A percentile compares a stretch with the other conserved stretches of the same genome.
Evolutionary conservation across 1,139 yeast genomes (phyloP).

Genomic region (Protomyces inundatus): DNA sequence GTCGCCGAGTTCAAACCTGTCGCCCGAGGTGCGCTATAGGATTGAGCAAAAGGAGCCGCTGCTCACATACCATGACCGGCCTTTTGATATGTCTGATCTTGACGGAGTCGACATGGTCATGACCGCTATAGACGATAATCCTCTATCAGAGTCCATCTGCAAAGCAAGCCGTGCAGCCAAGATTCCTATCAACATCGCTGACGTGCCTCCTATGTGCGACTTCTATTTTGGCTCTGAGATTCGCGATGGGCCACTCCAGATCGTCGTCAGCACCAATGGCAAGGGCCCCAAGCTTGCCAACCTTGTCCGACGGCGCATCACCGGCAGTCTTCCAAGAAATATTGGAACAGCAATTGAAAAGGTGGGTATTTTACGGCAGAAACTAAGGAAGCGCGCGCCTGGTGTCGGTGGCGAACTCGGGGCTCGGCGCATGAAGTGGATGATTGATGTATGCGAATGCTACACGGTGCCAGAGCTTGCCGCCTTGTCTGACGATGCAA

Average conservation of each 20-base stretch:
- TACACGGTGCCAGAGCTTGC: constrained; percentile 32
- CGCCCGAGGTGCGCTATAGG: constrained; percentile 46
- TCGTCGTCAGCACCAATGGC: constrained; percentile 81
- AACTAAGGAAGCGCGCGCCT: constrained; percentile 44
- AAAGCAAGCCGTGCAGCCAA: constrained; percentile 49
- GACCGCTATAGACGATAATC: constrained; percentile 72
- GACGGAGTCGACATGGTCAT: constrained; percentile 49
- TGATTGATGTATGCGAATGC: constrained; percentile 31
- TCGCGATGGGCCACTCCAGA: constrained; percentile 69
- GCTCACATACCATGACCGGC: constrained; percentile 48
- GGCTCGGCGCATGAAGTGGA: constrained; percentile 32
- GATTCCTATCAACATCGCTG: constrained; percentile 76
- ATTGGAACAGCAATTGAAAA: constrained; percentile 56
- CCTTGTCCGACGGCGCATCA: constrained; percentile 57
- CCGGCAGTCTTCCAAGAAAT: constrained; percentile 36
- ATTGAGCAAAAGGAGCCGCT: constrained; percentile 45
- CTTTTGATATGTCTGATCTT: constrained; percentile 40
- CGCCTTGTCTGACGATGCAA: constrained; percentile 27
- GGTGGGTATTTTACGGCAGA: constrained; percentile 54
- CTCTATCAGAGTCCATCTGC: constrained; percentile 55
- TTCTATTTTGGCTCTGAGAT: constrained; percentile 80
- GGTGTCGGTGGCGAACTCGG: constrained; percentile 29
- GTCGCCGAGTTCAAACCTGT: constrained; percentile 51
- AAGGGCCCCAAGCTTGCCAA: constrained; percentile 71
- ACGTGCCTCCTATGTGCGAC: constrained; percentile 76